Evolutionary conservation across 2,329 filamentous ascomycete genomes (phyloP), one percentile per base, ranked within the genome.

Genomic region (Phaeomoniella chlamydospora): DNA sequence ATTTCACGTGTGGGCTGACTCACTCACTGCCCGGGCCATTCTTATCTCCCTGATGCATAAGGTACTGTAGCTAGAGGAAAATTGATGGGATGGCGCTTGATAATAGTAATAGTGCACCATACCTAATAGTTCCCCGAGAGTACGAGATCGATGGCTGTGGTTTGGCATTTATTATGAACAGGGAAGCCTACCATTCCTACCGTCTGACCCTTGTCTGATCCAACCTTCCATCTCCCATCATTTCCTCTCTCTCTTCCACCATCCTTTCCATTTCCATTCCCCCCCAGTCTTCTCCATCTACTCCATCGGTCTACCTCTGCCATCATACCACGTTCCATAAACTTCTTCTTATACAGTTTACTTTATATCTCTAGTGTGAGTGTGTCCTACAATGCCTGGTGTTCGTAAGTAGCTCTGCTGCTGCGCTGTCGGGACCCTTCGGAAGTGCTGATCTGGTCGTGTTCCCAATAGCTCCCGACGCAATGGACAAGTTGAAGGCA

Each of bases 231-330:
- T n/a, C 73, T 1, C 83, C 93, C 0, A 94, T 87, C 69, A 51
- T 79, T 39, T 74, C 77, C 1, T 64, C 76, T 36, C 54, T 92
- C 15, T 78, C 64, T 0, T 55, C 93, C 39, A 69, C 69, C 0
- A 49, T 77, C 0, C 37, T 79, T 16, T 79, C 69, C 13, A 13
- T 32, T 14, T 10, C 13, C 31, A 32, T 13, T 13, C 31, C 31
- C 6, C 31, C 6, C 15, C 6, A 32, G 6, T 16, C 15, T 6
- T 14, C 15, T 13, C n/a, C 6, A 13, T 32, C 31, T 13, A 32
- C 13, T 14, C 10, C n/a, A 32, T 13, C 14, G 31, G 6, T 13
- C 6, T 13, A 6, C 31, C 15, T 13, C 14, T 32, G 6, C 13
- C 15, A 6, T 10, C n/a, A 10, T 6, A 6, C 6, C 13, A n/a